Percentiles rank a stretch among this genome's conserved stretches.
Evolutionary conservation across 345 rosid genomes (phyloP).

Genomic region (Camelina hispida): DNA sequence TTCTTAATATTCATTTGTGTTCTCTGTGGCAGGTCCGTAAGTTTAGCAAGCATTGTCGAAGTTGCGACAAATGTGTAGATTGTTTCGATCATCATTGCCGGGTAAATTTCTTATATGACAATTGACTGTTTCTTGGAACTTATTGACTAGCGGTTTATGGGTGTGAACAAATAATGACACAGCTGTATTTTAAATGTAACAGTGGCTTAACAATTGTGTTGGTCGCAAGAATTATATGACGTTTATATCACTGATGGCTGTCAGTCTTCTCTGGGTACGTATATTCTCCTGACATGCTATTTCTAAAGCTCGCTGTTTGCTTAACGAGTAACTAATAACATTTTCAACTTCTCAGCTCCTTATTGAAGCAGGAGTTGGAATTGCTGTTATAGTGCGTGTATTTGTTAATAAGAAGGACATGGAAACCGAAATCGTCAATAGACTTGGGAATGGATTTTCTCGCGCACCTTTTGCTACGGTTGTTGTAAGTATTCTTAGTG

Average conservation of each 20-base stretch:
- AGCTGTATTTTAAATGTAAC: conserved; percentile 48
- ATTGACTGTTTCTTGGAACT: not conserved
- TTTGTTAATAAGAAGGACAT: conserved; percentile 80
- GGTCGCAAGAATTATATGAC: conserved; percentile 89
- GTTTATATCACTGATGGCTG: conserved; percentile 86
- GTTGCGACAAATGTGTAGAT: conserved; percentile 98
- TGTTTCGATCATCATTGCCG: conserved; percentile 99
- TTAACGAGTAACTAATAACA: not conserved
- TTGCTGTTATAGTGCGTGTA: conserved; percentile 86
- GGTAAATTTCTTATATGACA: conserved; percentile 52
- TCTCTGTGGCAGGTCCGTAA: conserved; percentile 74
- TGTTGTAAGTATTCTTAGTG: conserved; percentile 62
- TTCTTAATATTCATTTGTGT: too few relatives aligned
- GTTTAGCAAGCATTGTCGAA: conserved; percentile 95
- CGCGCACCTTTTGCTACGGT: conserved; percentile 94
- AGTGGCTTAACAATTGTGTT: conserved; percentile 99
- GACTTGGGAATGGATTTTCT: conserved; percentile 98
- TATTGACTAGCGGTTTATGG: conserved; percentile 17
- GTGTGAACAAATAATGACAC: conserved; percentile 37
- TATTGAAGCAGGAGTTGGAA: conserved; percentile 89
- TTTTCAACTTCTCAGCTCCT: conserved; percentile 61
- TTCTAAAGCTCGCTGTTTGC: conserved; percentile 9
- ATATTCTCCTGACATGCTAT: not conserved
- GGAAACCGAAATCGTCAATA: conserved; percentile 86
- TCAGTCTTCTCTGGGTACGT: conserved; percentile 91